Evolutionary conservation across 2,329 filamentous ascomycete species (phyloP).

Genomic region (Aspergillus tanneri): DNA sequence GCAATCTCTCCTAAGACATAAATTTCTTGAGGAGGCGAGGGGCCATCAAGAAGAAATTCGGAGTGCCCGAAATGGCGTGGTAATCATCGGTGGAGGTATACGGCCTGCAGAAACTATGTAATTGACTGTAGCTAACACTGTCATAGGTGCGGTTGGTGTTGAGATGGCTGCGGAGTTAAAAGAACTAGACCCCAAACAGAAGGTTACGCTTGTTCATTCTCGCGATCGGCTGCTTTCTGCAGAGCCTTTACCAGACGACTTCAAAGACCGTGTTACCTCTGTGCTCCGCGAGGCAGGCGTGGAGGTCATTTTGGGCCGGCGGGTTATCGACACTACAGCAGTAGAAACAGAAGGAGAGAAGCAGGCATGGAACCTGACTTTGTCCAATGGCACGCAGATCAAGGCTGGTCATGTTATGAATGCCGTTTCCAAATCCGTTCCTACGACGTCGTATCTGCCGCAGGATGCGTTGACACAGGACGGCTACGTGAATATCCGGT

Average conservation of each 20-base stretch:
- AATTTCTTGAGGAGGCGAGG: constrained; percentile 28
- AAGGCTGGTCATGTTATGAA: constrained; percentile 65
- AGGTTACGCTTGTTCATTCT: constrained; percentile 74
- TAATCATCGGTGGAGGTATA: constrained; percentile 69
- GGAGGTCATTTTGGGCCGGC: constrained; percentile 30
- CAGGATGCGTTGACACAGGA: constrained; percentile 58
- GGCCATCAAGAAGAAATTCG: constrained; percentile 38
- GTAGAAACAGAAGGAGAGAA: constrained; percentile 15
- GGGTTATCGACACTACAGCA: constrained; percentile 26
- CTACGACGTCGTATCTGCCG: constrained; percentile 65
- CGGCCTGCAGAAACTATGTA: neutral
- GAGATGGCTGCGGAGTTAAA: constrained; percentile 82
- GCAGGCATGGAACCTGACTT: constrained; percentile 47
- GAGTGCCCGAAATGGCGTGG: constrained; percentile 51
- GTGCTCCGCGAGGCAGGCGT: constrained; percentile 64
- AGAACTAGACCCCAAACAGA: constrained; percentile 60
- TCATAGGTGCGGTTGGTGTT: constrained; percentile 68
- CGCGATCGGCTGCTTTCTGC: constrained; percentile 68
- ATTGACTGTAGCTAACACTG: neutral
- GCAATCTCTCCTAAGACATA: constrained; percentile 50
- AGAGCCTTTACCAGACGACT: constrained; percentile 68
- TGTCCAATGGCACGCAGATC: constrained; percentile 61
- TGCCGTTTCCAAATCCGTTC: constrained; percentile 63
- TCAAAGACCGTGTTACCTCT: constrained; percentile 59
- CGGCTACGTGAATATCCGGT: constrained; percentile 63